phyloP scores from a whole-genome alignment of 371 early-diverging fungal species.

The Catenaria anguillulae region DNA sequence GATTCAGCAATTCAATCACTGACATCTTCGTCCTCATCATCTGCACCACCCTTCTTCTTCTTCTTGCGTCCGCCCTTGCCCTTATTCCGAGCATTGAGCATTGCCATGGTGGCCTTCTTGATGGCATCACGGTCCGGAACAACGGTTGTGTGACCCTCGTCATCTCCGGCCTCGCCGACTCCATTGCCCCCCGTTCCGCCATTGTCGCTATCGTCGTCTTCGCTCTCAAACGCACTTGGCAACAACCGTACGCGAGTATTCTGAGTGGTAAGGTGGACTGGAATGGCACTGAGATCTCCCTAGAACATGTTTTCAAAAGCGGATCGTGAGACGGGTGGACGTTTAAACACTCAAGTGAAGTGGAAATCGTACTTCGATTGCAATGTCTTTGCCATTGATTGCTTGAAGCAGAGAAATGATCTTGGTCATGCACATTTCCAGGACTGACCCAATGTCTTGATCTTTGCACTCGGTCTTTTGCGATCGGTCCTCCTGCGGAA shows the following conservation, averaged over 20 bases:
- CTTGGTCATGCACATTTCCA: constrained; percentile 25
- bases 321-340: no score
- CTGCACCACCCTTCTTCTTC: constrained; percentile 18
- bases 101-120: constrained; percentile 35
- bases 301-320: no score
- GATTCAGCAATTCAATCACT: background rate
- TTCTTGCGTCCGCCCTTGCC: constrained; percentile 30
- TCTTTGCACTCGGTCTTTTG: constrained; percentile 16
- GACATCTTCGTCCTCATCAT: constrained; percentile 4
- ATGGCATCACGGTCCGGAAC: constrained; percentile 39
- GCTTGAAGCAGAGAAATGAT: constrained; percentile 20
- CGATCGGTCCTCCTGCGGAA: constrained; percentile 14
- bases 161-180: constrained; percentile 16
- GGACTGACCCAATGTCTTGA: constrained; percentile 18
- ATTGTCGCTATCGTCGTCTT: constrained; percentile 12
- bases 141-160: constrained; percentile 24
- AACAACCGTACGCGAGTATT: constrained; percentile 36
- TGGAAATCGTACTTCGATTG: constrained; percentile 23
- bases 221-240: constrained; percentile 29
- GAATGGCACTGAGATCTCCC: constrained; percentile 27
- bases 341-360: no score
- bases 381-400: constrained; percentile 29
- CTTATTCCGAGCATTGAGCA: constrained; percentile 31
- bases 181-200: background rate
- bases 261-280: constrained; percentile 21